Evolutionary conservation across 2,329 filamentous ascomycete genomes (phyloP).

Genomic region (Epichloe elymi): DNA sequence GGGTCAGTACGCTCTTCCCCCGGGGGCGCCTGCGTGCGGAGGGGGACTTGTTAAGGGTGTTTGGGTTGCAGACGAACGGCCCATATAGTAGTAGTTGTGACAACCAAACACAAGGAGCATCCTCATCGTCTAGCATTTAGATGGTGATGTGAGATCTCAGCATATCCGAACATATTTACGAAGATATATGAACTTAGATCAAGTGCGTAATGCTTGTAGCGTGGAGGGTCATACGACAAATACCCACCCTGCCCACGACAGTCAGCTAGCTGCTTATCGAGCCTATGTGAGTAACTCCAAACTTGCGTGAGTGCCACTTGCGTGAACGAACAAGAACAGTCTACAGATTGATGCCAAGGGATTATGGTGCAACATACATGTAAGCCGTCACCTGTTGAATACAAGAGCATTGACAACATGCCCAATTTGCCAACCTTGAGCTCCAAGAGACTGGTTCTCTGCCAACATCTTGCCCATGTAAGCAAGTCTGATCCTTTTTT

Average conservation of each 20-base stretch:
- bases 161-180: too few relatives aligned
- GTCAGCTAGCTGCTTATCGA: too few relatives aligned
- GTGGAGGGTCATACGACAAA: too few relatives aligned
- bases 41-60: neutral
- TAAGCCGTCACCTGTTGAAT: constrained; percentile 28
- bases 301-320: too few relatives aligned
- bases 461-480: constrained; percentile 74
- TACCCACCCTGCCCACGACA: too few relatives aligned
- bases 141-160: neutral
- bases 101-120: neutral
- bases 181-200: too few relatives aligned
- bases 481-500: constrained; percentile 53
- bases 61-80: neutral
- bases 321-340: too few relatives aligned
- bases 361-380: too few relatives aligned
- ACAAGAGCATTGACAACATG: constrained; percentile 70
- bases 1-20: neutral
- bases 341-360: too few relatives aligned
- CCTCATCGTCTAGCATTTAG: neutral
- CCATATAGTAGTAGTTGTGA: neutral
- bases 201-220: too few relatives aligned
- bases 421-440: constrained; percentile 63
- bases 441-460: constrained; percentile 49
- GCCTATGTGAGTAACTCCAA: too few relatives aligned
- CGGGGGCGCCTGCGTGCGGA: neutral